Evolutionary conservation across 805 yeast species (phyloP).

Genomic region (Millerozyma miso): DNA sequence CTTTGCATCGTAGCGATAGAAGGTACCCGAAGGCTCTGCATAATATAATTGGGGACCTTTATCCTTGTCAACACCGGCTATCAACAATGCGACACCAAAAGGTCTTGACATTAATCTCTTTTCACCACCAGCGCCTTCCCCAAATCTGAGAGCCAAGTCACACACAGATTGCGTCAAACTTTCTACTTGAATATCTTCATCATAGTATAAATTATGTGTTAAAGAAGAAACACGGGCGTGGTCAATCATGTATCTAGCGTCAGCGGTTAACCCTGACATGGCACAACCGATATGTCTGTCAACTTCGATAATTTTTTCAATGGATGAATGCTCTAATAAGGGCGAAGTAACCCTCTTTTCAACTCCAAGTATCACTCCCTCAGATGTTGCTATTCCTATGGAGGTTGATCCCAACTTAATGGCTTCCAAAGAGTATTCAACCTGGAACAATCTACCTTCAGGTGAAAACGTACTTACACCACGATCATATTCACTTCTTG

Average conservation of each 20-base stretch:
- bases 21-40: constrained; percentile 99
- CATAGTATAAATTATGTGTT: constrained; percentile 84
- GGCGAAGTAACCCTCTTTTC: constrained; percentile 96
- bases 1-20: constrained; percentile 95
- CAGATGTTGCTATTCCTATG: constrained; percentile 90
- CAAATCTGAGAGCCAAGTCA: constrained; percentile 92
- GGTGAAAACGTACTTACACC: constrained; percentile 99
- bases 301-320: constrained; percentile 93
- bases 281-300: constrained; percentile 97
- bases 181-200: constrained; percentile 90
- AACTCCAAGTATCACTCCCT: constrained; percentile 94
- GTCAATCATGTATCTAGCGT: constrained; percentile 97
- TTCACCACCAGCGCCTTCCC: constrained; percentile 96
- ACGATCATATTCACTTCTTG: constrained; percentile 99
- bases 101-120: constrained; percentile 96
- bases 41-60: constrained; percentile 95
- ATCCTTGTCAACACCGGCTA: constrained; percentile 91
- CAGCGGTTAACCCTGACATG: constrained; percentile 98
- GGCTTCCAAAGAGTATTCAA: constrained; percentile 95
- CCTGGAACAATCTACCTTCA: constrained; percentile 97
- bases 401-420: constrained; percentile 97
- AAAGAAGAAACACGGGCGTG: constrained; percentile 91
- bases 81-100: constrained; percentile 93
- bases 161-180: constrained; percentile 94
- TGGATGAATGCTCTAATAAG: constrained; percentile 83